Evolutionary conservation across 768 basidiomycete genomes (phyloP), one percentile per base, ranked within the genome.

Genomic region (Lentinula lateritia): DNA sequence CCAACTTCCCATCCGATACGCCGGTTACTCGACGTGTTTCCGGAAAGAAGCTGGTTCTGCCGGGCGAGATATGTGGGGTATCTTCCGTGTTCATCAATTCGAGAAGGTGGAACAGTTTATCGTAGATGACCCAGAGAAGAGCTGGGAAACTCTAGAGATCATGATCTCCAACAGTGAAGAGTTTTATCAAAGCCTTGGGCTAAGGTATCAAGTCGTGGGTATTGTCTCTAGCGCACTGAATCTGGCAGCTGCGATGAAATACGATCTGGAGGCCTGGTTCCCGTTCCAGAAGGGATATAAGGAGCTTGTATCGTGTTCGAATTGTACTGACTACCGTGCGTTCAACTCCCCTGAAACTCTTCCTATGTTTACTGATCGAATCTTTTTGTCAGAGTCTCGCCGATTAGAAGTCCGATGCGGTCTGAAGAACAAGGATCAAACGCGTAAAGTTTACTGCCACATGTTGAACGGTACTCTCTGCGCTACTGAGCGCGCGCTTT

Each of bases 51-150:
- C 97, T 2, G 97, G 97, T 38, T 91, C 94, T 2, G 94, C 94
- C 7, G 97, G 97, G 3, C 89, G 94, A 60, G 97, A 99, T 67
- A 98, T 96, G 82, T 98, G 97, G 95, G 97, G 97, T 61, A 98
- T 98, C 75, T 99, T 99, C 87, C 92, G 97, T 23, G 96, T 99
- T 59, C 97, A 99, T 72, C 97, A 99, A 75, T 99, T 99, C 66
- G 97, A 99, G 77, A 99, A 99, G 80, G 84, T 99, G 57, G 97
- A 99, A 72, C 87, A 98, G 79, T 98, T 98, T 75, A 88, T 90
- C 77, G 83, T 99, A 67, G 98, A 96, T 6, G 90, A 93, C 28
- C 95, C 97, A 0, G 89, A 92, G 66, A 90, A 93, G 72, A 96
- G 95, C 70, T 95, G 95, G 89, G 89, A 86, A 72, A 90, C 88